Conservation (phyloP, 139 green algal genomes). For the Asterochloris sp. region DNA sequence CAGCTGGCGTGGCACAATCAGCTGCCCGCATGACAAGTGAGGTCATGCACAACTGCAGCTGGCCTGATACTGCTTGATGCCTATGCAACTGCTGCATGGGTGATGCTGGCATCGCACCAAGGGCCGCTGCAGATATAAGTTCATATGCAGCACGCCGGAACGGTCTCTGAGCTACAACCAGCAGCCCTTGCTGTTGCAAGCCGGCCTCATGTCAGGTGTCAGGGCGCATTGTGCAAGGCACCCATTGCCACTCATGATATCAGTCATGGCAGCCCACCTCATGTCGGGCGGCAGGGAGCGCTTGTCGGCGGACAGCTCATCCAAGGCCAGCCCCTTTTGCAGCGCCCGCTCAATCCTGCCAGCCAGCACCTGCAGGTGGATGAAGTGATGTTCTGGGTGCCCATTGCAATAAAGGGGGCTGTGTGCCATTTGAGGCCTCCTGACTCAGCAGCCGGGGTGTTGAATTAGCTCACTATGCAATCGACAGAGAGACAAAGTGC, state of each 20-base stretch:
- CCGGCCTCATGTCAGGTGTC: not conserved
- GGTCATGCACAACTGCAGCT: too few relatives aligned
- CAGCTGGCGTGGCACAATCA: too few relatives aligned
- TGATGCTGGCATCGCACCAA: not conserved
- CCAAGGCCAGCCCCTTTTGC: constrained; percentile 58
- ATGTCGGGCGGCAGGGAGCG: constrained; percentile 54
- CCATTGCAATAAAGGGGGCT: too few relatives aligned
- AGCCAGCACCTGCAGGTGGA: constrained; percentile 46
- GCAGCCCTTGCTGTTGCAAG: not conserved
- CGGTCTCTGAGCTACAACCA: not conserved
- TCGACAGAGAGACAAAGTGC: too few relatives aligned
- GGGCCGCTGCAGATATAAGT: not conserved
- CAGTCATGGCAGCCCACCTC: constrained; percentile 9
- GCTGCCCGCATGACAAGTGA: too few relatives aligned
- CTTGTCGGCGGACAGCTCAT: constrained; percentile 58
- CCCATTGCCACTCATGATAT: not conserved
- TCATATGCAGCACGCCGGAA: not conserved
- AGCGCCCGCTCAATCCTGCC: constrained; percentile 74
- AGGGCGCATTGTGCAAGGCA: too few relatives aligned
- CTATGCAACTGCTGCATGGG: not conserved
- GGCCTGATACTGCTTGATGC: too few relatives aligned
- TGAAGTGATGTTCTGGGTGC: too few relatives aligned
- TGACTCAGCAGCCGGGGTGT: too few relatives aligned
- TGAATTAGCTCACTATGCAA: too few relatives aligned
- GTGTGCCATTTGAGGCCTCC: too few relatives aligned